Base-by-base conservation (phyloP, 768 basidiomycete species). In the Tephrocybe sp. region DNA sequence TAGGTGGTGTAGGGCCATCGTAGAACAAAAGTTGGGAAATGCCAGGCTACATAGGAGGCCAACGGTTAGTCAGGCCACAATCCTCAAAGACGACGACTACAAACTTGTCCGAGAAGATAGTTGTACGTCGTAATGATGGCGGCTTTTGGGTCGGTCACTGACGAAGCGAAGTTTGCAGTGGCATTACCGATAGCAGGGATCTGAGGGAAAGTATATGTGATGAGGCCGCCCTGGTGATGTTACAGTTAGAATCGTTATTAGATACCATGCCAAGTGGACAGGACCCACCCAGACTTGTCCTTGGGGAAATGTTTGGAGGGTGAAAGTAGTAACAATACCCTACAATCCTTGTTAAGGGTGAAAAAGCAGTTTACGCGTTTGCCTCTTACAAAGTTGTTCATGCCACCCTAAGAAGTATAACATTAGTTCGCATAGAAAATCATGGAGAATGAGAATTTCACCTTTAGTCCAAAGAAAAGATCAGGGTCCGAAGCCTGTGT, bases 281-380 rank as follows among this genome's bases (percentile, higher is more conserved):
- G 12, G 10, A 11, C 75, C 12, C 65, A 85, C 83, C 83, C 83
- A 86, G 50, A 86, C 77, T 63, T 75, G 62, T 0, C 67, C 66
- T 64, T 85, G 82, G 5, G 83, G 76, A 58, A 72, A 73, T 0
- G 80, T 71, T 53, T 75, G 76, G 17, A 86, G 47, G 0, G 76
- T 79, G 57, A 86, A 79, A 36, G 64, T 72, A 0, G 83, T 85
- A 3, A 85, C 79, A 32, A 85, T 78, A 0, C 84, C 85, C 74
- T 75, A 22, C 2, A 4, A 8, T 7, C 14, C 12, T 30, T 31
- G 11, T 16, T 8, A 34, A 17, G 3, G 20, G 31, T 36, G 14
- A 39, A 16, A 22, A 12, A 31, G 2, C 1, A n/a, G 2, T 14
- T 43, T 9, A 26, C 0, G 23, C 17, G 12, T 17, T n/a, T 8